A percentile compares a stretch with the other conserved stretches of the same genome.
phyloP scores from a whole-genome alignment of 768 basidiomycete species.

The Kondoa malvinella region DNA sequence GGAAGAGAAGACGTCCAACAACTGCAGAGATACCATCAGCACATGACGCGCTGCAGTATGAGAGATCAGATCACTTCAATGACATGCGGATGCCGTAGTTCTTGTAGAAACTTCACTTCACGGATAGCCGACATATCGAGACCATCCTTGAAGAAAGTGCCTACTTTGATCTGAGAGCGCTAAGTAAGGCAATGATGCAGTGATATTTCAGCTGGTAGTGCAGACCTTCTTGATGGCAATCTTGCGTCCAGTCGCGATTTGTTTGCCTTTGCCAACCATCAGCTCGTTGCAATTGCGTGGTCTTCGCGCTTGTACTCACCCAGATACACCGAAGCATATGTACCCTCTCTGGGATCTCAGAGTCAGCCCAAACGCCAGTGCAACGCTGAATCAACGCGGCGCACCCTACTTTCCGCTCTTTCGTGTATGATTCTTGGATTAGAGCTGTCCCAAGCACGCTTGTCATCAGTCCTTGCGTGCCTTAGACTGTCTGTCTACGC shows the following conservation, averaged over 20 bases:
- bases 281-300: neutral
- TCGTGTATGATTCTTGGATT: neutral
- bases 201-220: neutral
- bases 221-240: conserved; percentile 96
- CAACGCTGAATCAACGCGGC: neutral
- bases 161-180: conserved; percentile 25
- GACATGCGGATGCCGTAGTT: conserved; percentile 82
- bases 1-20: conserved; percentile 89
- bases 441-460: neutral
- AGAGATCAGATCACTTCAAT: conserved; percentile 50
- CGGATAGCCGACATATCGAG: conserved; percentile 97
- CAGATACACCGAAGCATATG: conserved; percentile 17
- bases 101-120: conserved; percentile 91
- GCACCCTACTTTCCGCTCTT: conserved; percentile 3
- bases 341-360: neutral
- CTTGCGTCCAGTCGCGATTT: conserved; percentile 55
- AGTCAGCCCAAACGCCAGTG: neutral
- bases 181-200: neutral
- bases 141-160: conserved; percentile 44
- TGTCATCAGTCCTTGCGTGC: neutral
- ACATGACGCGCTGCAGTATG: neutral
- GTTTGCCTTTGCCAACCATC: conserved; percentile 42
- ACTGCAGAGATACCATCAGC: conserved; percentile 36
- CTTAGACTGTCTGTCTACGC: too few species aligned
- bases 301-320: conserved; percentile 17